phyloP scores from a whole-genome alignment of 305 asterid genomes.

The Rubia peregrina region DNA sequence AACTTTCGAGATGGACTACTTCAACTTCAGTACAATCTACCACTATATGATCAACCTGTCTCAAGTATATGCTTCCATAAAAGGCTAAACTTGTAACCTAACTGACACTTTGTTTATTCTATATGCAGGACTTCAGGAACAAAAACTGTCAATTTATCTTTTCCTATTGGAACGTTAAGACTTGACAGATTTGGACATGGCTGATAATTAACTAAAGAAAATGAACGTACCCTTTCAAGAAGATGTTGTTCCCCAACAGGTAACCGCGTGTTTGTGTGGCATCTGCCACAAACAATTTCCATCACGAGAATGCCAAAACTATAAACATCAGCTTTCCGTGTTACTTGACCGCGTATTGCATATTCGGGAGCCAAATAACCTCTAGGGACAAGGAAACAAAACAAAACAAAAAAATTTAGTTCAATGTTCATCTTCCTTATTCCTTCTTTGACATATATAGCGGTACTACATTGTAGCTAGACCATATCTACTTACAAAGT shows the following conservation, averaged over 20 bases:
- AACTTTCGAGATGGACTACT: background rate
- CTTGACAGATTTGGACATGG: slow-evolving; percentile 2
- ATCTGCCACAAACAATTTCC: slow-evolving; percentile 75
- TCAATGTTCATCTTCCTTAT: background rate
- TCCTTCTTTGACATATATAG: background rate
- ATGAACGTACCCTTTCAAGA: slow-evolving; percentile 59
- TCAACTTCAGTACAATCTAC: background rate
- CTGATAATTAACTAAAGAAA: slow-evolving; percentile 9
- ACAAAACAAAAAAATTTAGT: background rate
- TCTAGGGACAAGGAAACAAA: slow-evolving; percentile 29
- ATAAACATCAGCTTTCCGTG: slow-evolving; percentile 81
- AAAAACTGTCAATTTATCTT: background rate
- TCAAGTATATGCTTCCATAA: no score
- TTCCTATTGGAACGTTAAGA: background rate
- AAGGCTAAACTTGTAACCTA: background rate
- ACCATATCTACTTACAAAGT: slow-evolving; percentile 49
- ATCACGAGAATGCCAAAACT: slow-evolving; percentile 78
- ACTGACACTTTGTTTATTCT: background rate
- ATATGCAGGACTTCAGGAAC: background rate
- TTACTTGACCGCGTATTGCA: slow-evolving; percentile 70
- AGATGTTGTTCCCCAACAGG: slow-evolving; percentile 51
- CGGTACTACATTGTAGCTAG: background rate
- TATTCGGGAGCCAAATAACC: slow-evolving; percentile 96
- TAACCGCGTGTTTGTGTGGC: slow-evolving; percentile 57
- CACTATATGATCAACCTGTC: background rate